Base-by-base conservation (phyloP, 352 stramenopile species). In the Pythium brassicae region DNA sequence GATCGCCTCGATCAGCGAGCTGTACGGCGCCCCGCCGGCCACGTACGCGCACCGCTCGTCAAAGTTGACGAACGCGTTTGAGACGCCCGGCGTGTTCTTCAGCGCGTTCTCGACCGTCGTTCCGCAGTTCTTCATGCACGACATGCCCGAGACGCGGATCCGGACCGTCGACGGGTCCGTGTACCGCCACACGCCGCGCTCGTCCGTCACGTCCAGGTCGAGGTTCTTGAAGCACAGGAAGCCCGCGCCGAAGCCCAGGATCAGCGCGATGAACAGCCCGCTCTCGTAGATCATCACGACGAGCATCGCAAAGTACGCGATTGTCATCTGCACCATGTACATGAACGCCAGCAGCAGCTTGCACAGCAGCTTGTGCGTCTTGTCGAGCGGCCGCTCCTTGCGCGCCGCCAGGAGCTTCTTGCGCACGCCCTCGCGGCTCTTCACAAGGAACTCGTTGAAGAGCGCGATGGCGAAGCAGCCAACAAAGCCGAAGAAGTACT, bases 91-190 rank as follows among this genome's bases (percentile, higher is more conserved):
- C 15, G 79, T 69, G 22, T 26, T 53, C 32, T 55, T 42, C 39
- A 95, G 55, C 23, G 84, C 67, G 46, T 83, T 82, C 55, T 79
- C 61, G 12, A 94, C 78, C 3, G 84, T 93, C 42, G 55, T 96
- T 29, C 93, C 95, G 58, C 87, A 92, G 64, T 96, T 96, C 32
- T 93, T 89, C 76, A 97, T 88, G 48, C 83, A 92, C 50, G 74
- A 83, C 79, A 97, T 97, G 47, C 92, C 90, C 48, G 95, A 83
- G 6, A 98, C 75, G 48, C 71, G 68, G 25, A 95, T 74, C 14
- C 73, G 60, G 43, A 94, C 71, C 12, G 75, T 89, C n/a, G 79
- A 86, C 59, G 71, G 71, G 47, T 89, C 75, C 14, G 75, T 83
- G 59, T 78, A 89, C 20, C 79, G 75, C 79, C 79, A 89, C 46